A percentile compares a stretch with the other conserved stretches of the same genome.
Conservation (phyloP, 2,329 filamentous ascomycete genomes). For the Fusarium sp. region DNA sequence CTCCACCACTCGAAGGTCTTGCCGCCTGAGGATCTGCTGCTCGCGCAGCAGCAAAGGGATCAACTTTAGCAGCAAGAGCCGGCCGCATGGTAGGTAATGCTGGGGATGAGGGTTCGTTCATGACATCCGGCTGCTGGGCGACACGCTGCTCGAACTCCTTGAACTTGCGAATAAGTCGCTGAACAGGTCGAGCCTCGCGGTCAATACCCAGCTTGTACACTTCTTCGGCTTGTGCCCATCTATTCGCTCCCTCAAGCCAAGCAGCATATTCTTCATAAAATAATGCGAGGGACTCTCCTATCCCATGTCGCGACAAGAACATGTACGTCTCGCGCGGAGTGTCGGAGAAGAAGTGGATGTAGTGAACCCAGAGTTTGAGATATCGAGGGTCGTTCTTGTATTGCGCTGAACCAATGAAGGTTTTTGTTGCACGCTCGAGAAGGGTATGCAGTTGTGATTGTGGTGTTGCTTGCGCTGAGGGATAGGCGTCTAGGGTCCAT, state of each 20-base stretch:
- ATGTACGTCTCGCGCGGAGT: conserved; percentile 92
- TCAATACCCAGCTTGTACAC: conserved; percentile 92
- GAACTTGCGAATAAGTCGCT: conserved; percentile 88
- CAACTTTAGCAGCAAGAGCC: conserved; percentile 84
- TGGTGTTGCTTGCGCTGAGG: conserved; percentile 89
- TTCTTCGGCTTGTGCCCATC: conserved; percentile 93
- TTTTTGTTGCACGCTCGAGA: conserved; percentile 91
- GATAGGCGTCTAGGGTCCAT: conserved; percentile 96
- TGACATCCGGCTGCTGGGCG: conserved; percentile 70
- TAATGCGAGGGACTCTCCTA: conserved; percentile 87
- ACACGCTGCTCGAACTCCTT: conserved; percentile 86
- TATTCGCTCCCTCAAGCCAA: conserved; percentile 85
- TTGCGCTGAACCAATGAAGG: conserved; percentile 84
- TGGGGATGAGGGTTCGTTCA: conserved; percentile 81
- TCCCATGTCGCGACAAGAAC: conserved; percentile 86
- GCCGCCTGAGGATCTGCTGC: conserved; percentile 74
- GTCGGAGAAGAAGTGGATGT: conserved; percentile 92
- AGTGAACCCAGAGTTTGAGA: conserved; percentile 91
- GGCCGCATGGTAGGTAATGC: conserved; percentile 85
- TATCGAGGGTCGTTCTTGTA: conserved; percentile 98
- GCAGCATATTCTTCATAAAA: conserved; percentile 98
- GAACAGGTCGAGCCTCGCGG: conserved; percentile 82
- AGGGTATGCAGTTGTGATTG: conserved; percentile 90
- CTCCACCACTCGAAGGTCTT: conserved; percentile 58
- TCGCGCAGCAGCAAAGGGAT: conserved; percentile 76